Evolutionary conservation across 768 basidiomycete species (phyloP), one percentile per base, ranked within the genome.

Genomic region (Podaxis rugospora): DNA sequence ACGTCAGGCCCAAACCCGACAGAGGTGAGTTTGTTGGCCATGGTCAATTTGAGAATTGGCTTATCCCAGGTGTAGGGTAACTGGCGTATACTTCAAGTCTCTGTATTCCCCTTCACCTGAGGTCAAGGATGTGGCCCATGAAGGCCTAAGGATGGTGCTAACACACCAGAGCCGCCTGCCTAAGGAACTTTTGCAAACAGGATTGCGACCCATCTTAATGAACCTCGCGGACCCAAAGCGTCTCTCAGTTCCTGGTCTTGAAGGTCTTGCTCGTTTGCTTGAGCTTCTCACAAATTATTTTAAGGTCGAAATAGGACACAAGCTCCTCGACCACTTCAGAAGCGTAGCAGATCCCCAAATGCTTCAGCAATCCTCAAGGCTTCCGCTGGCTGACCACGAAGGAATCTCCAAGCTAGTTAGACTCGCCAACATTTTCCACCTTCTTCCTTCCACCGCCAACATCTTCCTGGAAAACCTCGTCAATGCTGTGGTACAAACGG

Each of bases 221-320:
- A 98, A 98, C 69, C 84, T 99, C 25, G 95, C 95, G 1, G 97
- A 98, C 74, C 92, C 95, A 39, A 95, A 95, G 69, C 86, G 93
- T 37, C 82, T 99, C 36, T 95, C 93, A 5, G 91, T 97, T 25
- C 84, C 92, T 4, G 95, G 95, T 9, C 71, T 96, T 59, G 95
- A 99, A 71, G 97, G 97, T 2, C 79, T 99, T 23, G 96, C 95
- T 11, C 88, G 96, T 11, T 82, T 99, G 52, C 79, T 99, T 52
- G 94, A 97, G 71, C 83, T 99, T 5, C 76, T 99, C 58, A 97
- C 95, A 40, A 98, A 98, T 72, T 98, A 99, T 75, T 99, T 99
- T 86, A 98, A 98, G 72, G 96, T 99, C 16, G 97, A 99, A 76
- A 98, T 99, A 62, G 97, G 97, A 0, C 86, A 92, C 72, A 99